These are phyloP conservation scores for Candida tibetensis DNA, from an alignment of 805 yeast species.

Conservation along the genomic window DNA sequence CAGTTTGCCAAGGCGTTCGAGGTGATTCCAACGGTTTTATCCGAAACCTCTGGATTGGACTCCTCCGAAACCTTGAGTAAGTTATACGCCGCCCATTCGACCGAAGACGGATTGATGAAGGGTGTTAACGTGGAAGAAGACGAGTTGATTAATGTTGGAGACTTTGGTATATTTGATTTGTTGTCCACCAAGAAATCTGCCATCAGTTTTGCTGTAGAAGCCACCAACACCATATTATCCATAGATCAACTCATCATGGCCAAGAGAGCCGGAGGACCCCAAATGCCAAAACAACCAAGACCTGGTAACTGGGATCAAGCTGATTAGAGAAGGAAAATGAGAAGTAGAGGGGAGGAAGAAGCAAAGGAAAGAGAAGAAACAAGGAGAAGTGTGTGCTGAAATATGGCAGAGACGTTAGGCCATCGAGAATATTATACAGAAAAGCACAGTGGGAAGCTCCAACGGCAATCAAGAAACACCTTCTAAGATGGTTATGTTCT, in stretches of 20 bases:
- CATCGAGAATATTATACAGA: too few species aligned
- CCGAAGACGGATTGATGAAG: slow-evolving; percentile 54
- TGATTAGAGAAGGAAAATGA: slow-evolving; percentile 44
- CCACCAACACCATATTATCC: slow-evolving; percentile 83
- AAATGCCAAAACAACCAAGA: slow-evolving; percentile 76
- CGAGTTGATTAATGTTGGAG: slow-evolving; percentile 70
- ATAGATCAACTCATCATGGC: slow-evolving; percentile 99
- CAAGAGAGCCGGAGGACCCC: slow-evolving; percentile 98
- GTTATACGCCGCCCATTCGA: slow-evolving; percentile 81
- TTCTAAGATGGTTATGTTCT: too few species aligned
- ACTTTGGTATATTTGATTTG: slow-evolving; percentile 73
- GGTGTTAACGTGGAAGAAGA: slow-evolving; percentile 75
- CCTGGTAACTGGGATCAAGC: slow-evolving; percentile 97
- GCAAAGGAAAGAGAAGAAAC: background rate
- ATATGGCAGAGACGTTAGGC: too few species aligned
- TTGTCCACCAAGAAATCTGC: slow-evolving; percentile 81
- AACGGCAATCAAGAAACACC: too few species aligned
- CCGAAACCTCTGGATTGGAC: slow-evolving; percentile 93
- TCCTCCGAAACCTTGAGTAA: slow-evolving; percentile 86
- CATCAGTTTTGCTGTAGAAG: slow-evolving; percentile 90
- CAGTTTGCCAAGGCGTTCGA: slow-evolving; percentile 93
- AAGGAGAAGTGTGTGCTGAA: too few species aligned
- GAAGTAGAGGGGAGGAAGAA: background rate
- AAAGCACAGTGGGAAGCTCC: too few species aligned
- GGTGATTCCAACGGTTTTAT: slow-evolving; percentile 85